Percentiles rank a stretch among this genome's conserved stretches.
Evolutionary conservation across 306 rosid genomes (phyloP).

Genomic region (Pyrus betulifolia): DNA sequence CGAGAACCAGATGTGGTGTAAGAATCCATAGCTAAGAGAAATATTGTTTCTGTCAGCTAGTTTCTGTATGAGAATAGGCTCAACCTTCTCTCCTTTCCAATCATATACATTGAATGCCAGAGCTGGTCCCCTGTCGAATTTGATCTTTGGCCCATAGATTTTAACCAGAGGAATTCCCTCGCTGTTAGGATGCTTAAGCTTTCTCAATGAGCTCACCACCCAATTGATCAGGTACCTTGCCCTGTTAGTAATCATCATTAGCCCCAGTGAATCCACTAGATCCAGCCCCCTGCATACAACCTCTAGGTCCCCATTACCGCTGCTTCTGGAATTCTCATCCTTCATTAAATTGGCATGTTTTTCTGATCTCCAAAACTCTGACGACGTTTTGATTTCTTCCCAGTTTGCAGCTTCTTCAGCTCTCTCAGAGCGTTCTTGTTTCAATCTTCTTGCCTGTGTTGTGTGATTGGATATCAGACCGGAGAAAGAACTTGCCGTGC

Average conservation of each 20-base stretch:
- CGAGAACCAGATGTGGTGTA: constrained; percentile 61
- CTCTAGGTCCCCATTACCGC: constrained; percentile 19
- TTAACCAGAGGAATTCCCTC: constrained; percentile 49
- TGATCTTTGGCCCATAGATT: constrained; percentile 82
- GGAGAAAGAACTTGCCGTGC: constrained; percentile 57
- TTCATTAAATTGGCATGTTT: constrained; percentile 8
- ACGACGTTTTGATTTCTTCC: constrained; percentile 16
- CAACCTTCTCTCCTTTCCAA: constrained; percentile 90
- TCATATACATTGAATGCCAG: constrained; percentile 83
- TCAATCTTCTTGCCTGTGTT: constrained; percentile 13
- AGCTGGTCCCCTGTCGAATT: constrained; percentile 80
- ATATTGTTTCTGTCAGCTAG: constrained; percentile 80
- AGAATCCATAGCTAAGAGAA: constrained; percentile 70
- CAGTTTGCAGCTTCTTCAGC: constrained; percentile 9
- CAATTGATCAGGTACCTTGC: constrained; percentile 81
- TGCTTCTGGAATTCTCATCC: constrained; percentile 12
- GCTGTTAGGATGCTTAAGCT: constrained; percentile 79
- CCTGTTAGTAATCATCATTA: constrained; percentile 40
- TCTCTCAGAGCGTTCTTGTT: constrained; percentile 30
- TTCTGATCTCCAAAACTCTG: constrained; percentile 27
- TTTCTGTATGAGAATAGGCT: constrained; percentile 84
- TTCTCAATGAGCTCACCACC: constrained; percentile 70
- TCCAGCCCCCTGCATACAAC: constrained; percentile 64
- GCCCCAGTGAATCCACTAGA: constrained; percentile 69
- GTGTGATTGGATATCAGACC: constrained; percentile 38